A percentile compares a stretch with the other conserved stretches of the same genome.
These are phyloP conservation scores for Dacryopinax spathularia DNA, from an alignment of 768 basidiomycete species.

Conservation along the genomic window DNA sequence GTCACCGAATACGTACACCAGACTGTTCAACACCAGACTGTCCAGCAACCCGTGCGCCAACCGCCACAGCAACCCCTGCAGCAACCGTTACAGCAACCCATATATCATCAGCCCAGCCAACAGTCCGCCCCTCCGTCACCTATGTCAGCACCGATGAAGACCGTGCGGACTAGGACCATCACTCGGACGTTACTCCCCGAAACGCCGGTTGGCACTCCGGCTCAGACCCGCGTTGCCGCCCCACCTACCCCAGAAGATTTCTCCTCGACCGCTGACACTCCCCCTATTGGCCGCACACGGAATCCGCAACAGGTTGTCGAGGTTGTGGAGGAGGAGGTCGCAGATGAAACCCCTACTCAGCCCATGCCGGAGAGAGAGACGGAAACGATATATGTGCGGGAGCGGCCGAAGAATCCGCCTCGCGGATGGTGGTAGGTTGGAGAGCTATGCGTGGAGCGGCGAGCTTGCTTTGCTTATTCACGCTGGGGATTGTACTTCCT, in stretches of 20 bases:
- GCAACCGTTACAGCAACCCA: too few species aligned
- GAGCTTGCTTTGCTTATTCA: too few species aligned
- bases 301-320: background rate
- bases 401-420: background rate
- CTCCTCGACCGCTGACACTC: background rate
- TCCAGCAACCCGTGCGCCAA: background rate
- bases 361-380: background rate
- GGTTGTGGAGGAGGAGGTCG: background rate
- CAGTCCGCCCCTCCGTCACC: background rate
- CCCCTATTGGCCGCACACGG: background rate
- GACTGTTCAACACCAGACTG: background rate
- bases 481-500: background rate
- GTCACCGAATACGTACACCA: too few species aligned
- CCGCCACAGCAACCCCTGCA: background rate
- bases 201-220: slow-evolving; percentile 4
- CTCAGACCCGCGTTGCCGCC: slow-evolving; percentile 13
- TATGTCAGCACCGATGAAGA: slow-evolving; percentile 1
- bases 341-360: background rate
- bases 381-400: background rate
- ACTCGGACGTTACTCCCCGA: background rate
- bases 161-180: background rate
- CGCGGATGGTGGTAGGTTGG: background rate
- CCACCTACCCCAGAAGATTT: slow-evolving; percentile 11
- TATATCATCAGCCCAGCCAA: too few species aligned
- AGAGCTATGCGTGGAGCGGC: too few species aligned